These are phyloP conservation scores for Petunia axillaris DNA, from an alignment of 257 asterid genomes.

Conservation along the genomic window DNA sequence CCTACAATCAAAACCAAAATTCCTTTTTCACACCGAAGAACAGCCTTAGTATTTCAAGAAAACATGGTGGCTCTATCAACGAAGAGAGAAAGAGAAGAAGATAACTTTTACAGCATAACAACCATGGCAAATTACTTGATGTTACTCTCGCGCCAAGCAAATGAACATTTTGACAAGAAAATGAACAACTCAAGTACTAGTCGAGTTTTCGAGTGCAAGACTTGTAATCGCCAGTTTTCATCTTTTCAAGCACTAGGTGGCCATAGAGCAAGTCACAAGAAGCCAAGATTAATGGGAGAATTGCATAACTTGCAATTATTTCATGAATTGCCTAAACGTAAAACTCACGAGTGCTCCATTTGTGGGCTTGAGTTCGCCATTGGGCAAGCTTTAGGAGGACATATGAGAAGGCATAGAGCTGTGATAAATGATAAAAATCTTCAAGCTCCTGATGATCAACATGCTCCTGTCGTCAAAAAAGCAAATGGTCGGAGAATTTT, in stretches of 20 bases:
- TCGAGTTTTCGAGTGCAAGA: conserved; percentile 51
- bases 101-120: conserved; percentile 27
- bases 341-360: conserved; percentile 45
- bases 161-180: neutral
- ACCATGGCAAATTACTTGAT: conserved; percentile 45
- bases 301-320: no score
- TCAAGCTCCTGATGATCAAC: neutral
- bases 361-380: conserved; percentile 46
- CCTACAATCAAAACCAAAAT: neutral
- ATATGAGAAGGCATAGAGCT: conserved; percentile 47
- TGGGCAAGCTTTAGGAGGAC: conserved; percentile 54
- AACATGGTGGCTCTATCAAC: conserved; percentile 26
- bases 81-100: conserved; percentile 33
- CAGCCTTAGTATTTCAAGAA: neutral
- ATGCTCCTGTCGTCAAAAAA: conserved; percentile 24
- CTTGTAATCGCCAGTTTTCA: conserved; percentile 43
- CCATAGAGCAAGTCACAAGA: conserved; percentile 52
- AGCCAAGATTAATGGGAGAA: conserved; percentile 29
- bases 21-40: no score
- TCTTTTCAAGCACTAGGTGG: conserved; percentile 56
- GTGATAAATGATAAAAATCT: neutral
- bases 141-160: conserved; percentile 30
- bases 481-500: conserved; percentile 31
- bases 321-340: conserved; percentile 26
- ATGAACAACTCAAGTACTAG: neutral